phyloP scores from a whole-genome alignment of 768 basidiomycete species.

The Boletus pseudo-olivaceus region DNA sequence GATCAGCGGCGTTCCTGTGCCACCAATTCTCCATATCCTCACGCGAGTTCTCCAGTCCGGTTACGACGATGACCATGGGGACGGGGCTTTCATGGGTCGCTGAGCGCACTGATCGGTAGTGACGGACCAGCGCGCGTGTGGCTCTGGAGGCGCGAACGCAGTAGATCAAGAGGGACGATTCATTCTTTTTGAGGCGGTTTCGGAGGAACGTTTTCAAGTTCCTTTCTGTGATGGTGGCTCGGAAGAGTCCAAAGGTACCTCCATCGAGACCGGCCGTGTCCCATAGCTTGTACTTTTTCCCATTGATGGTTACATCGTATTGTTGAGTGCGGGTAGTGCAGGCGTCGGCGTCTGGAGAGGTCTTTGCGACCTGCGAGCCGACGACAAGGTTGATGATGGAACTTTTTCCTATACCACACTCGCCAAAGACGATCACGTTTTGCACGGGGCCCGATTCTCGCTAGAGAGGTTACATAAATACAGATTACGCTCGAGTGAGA shows the following conservation, averaged over 20 bases:
- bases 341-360: constrained; percentile 32
- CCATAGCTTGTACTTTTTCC: constrained; percentile 24
- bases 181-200: constrained; percentile 30
- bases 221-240: constrained; percentile 22
- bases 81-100: constrained; percentile 28
- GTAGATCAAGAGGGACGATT: constrained; percentile 40
- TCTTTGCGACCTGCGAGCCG: constrained; percentile 27
- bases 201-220: constrained; percentile 32
- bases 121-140: constrained; percentile 35
- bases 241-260: constrained; percentile 23
- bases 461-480: constrained; percentile 6
- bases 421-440: constrained; percentile 46
- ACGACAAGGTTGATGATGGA: constrained; percentile 41
- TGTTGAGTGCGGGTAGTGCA: constrained; percentile 32
- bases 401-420: constrained; percentile 42
- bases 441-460: not conserved
- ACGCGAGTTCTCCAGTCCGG: constrained; percentile 36
- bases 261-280: constrained; percentile 38
- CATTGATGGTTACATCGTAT: constrained; percentile 25
- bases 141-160: constrained; percentile 40
- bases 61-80: constrained; percentile 39
- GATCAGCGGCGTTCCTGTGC: constrained; percentile 22
- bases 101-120: constrained; percentile 35
- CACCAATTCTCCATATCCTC: constrained; percentile 36
- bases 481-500: not conserved